Conservation (phyloP, 306 rosid genomes). For the Fragaria nilgerrensis region DNA sequence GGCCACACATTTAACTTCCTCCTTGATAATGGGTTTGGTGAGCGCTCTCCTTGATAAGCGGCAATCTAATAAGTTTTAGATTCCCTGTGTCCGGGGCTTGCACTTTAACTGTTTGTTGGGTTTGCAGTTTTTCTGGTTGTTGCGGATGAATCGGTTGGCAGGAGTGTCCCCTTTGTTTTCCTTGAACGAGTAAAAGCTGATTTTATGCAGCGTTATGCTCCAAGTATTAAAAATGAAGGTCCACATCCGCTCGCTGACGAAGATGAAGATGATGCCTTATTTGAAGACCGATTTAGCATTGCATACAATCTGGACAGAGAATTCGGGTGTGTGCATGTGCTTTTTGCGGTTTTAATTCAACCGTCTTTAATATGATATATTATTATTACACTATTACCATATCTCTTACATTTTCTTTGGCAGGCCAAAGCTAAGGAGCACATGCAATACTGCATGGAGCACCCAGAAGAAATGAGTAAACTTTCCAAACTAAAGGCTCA, state of each 20-base stretch:
- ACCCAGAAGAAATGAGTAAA: slow-evolving; percentile 95
- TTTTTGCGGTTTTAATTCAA: slow-evolving; percentile 9
- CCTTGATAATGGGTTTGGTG: slow-evolving; percentile 81
- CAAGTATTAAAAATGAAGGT: slow-evolving; percentile 49
- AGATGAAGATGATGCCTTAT: slow-evolving; percentile 76
- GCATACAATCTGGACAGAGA: slow-evolving; percentile 95
- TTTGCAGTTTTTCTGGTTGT: slow-evolving; percentile 92
- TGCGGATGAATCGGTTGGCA: slow-evolving; percentile 86
- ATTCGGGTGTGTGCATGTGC: slow-evolving; percentile 70
- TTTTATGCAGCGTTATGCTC: slow-evolving; percentile 69
- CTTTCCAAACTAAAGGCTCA: slow-evolving; percentile 95
- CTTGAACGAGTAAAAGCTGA: slow-evolving; percentile 94
- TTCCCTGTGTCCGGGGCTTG: slow-evolving; percentile 10
- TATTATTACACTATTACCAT: not conserved
- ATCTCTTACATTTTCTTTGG: slow-evolving; percentile 14
- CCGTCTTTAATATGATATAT: not conserved
- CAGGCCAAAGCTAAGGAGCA: slow-evolving; percentile 91
- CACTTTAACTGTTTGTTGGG: slow-evolving; percentile 20
- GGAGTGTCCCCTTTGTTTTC: slow-evolving; percentile 82
- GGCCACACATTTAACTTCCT: slow-evolving; percentile 94
- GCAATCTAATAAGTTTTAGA: not conserved
- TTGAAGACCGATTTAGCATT: slow-evolving; percentile 78
- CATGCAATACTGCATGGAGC: slow-evolving; percentile 87
- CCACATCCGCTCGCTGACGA: slow-evolving; percentile 77
- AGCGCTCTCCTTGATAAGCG: not conserved